Percentiles rank a stretch among this genome's conserved stretches.
Conservation (phyloP, 768 basidiomycete species). For the Cystofilobasidium bisporidii region DNA sequence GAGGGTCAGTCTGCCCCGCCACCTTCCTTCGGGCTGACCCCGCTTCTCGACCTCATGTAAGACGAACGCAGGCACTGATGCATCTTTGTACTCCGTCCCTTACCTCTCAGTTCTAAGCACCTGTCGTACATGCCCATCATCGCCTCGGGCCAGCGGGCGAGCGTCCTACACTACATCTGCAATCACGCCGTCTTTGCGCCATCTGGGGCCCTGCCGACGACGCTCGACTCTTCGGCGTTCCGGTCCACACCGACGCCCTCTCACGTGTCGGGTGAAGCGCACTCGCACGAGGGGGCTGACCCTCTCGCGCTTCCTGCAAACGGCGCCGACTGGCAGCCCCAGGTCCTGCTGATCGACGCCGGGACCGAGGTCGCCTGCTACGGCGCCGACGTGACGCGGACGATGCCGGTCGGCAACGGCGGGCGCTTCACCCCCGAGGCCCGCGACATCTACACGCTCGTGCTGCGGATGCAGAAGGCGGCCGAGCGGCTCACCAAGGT, state of each 20-base stretch:
- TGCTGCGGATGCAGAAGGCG: slow-evolving; percentile 74
- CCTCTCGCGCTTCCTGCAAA: slow-evolving; percentile 34
- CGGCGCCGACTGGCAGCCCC: slow-evolving; percentile 51
- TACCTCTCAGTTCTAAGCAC: slow-evolving; percentile 54
- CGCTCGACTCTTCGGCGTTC: slow-evolving; percentile 28
- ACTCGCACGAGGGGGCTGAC: slow-evolving; percentile 27
- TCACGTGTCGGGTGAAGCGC: slow-evolving; percentile 28
- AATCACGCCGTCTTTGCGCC: slow-evolving; percentile 43
- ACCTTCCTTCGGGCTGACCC: background rate
- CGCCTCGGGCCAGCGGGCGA: slow-evolving; percentile 72
- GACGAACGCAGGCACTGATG: background rate
- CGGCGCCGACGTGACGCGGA: slow-evolving; percentile 53
- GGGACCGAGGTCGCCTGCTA: slow-evolving; percentile 79
- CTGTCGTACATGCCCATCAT: slow-evolving; percentile 92
- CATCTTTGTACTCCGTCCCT: background rate
- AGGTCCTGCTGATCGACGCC: slow-evolving; percentile 81
- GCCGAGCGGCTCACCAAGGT: slow-evolving; percentile 62
- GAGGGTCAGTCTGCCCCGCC: slow-evolving; percentile 3
- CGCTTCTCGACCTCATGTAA: background rate
- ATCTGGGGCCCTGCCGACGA: slow-evolving; percentile 38
- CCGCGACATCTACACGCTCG: slow-evolving; percentile 72
- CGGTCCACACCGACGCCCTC: slow-evolving; percentile 25
- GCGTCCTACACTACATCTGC: slow-evolving; percentile 89
- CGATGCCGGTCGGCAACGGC: slow-evolving; percentile 65
- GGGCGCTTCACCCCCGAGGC: slow-evolving; percentile 79